phyloP scores from a whole-genome alignment of 805 yeast species.

The Starmerella tilneyi region DNA sequence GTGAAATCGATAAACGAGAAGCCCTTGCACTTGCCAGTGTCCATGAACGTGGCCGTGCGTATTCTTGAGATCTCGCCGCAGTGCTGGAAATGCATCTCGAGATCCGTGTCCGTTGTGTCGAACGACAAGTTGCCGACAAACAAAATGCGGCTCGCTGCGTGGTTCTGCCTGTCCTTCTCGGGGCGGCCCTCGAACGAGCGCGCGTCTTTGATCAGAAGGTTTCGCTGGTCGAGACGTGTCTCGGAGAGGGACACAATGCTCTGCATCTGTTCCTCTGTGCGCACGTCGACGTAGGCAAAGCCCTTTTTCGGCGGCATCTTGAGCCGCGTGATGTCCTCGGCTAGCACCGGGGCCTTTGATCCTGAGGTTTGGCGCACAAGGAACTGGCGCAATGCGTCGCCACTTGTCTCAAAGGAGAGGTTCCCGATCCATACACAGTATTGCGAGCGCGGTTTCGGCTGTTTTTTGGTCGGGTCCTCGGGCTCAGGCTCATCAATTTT shows the following conservation, averaged over 20 bases:
- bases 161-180: conserved; percentile 42
- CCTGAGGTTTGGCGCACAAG: conserved; percentile 42
- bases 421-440: conserved; percentile 92
- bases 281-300: conserved; percentile 83
- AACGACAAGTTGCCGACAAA: conserved; percentile 91
- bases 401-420: conserved; percentile 69
- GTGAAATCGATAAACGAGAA: conserved; percentile 85
- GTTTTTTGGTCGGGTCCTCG: conserved; percentile 24
- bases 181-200: conserved; percentile 84
- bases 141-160: conserved; percentile 79
- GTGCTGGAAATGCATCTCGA: conserved; percentile 75
- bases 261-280: conserved; percentile 46
- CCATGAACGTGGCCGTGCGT: conserved; percentile 98
- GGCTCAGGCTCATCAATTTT: conserved; percentile 30
- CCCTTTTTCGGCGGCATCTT: conserved; percentile 70
- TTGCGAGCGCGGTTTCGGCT: conserved; percentile 24
- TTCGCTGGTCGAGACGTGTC: conserved; percentile 66
- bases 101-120: conserved; percentile 72
- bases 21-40: conserved; percentile 91
- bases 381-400: conserved; percentile 60
- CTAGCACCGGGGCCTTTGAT: conserved; percentile 33
- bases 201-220: conserved; percentile 71
- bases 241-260: conserved; percentile 63
- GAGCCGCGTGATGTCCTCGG: conserved; percentile 57
- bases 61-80: conserved; percentile 79